Evolutionary conservation across 148 eudicot species (phyloP).

Genomic region (Polygonum aviculare): DNA sequence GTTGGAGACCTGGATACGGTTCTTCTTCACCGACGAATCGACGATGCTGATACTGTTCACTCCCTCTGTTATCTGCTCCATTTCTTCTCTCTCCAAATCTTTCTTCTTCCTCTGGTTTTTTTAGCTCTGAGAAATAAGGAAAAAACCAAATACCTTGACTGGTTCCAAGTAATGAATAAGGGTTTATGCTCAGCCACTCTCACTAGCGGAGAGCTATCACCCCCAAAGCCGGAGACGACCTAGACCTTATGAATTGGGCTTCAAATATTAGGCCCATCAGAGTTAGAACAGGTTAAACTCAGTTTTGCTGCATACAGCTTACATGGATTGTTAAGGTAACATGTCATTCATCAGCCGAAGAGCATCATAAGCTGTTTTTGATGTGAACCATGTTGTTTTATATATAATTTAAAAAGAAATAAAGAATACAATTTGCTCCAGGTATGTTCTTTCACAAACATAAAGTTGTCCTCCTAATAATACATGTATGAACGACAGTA

Average conservation of each 20-base stretch:
- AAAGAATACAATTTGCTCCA: conserved; percentile 4
- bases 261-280: not conserved
- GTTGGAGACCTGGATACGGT: conserved; percentile 72
- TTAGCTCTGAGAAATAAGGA: not conserved
- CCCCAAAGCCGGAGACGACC: conserved; percentile 1
- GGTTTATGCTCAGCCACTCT: conserved; percentile 7
- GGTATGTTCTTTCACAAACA: not conserved
- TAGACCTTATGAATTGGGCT: not conserved
- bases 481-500: not conserved
- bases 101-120: conserved; percentile 2
- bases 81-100: conserved; percentile 7
- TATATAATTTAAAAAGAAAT: not conserved
- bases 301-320: too few relatives aligned
- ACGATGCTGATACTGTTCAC: conserved; percentile 30
- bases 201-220: not conserved
- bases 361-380: not conserved
- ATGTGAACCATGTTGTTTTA: not conserved
- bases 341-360: too few relatives aligned
- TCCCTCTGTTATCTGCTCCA: conserved; percentile 38
- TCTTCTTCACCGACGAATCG: conserved; percentile 39
- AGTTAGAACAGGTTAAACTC: not conserved
- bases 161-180: not conserved
- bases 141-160: not conserved
- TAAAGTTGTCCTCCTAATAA: conserved; percentile 4
- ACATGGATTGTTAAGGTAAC: too few relatives aligned